Conservation (phyloP, 371 early-diverging fungal genomes). For the Choanephora cucurbitarum region DNA sequence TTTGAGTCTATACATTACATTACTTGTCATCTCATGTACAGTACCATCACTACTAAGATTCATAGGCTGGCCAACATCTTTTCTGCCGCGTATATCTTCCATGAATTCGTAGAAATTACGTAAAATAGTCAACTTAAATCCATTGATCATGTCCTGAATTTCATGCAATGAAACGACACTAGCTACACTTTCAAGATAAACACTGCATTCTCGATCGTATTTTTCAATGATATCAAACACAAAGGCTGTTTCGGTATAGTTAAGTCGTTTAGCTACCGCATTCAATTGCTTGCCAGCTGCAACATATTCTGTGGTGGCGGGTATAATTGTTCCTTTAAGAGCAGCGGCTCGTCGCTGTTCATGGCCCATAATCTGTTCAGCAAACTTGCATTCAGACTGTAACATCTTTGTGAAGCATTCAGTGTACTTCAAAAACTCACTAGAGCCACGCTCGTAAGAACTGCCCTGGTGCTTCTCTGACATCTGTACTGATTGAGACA, state of each 20-base stretch:
- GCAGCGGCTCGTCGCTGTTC: constrained; percentile 58
- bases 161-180: constrained; percentile 39
- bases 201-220: constrained; percentile 35
- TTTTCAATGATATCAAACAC: constrained; percentile 80
- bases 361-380: constrained; percentile 61
- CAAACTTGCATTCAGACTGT: constrained; percentile 57
- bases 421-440: constrained; percentile 65
- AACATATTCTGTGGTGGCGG: constrained; percentile 62
- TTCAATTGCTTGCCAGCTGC: constrained; percentile 69
- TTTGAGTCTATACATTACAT: constrained; percentile 65
- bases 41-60: constrained; percentile 80
- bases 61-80: constrained; percentile 38
- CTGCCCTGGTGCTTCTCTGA: constrained; percentile 56
- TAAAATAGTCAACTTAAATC: constrained; percentile 60
- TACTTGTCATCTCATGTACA: constrained; percentile 83
- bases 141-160: constrained; percentile 54
- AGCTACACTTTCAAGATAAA: constrained; percentile 18
- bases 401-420: constrained; percentile 62
- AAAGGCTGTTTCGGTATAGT: constrained; percentile 73
- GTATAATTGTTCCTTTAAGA: constrained; percentile 56
- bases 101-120: constrained; percentile 71
- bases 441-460: constrained; percentile 70
- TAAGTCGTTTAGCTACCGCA: constrained; percentile 59
- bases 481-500: constrained; percentile 51
- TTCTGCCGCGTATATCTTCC: constrained; percentile 63